Evolutionary conservation across 805 yeast species (phyloP).

Genomic region (Saccharomycopsis schoenii): DNA sequence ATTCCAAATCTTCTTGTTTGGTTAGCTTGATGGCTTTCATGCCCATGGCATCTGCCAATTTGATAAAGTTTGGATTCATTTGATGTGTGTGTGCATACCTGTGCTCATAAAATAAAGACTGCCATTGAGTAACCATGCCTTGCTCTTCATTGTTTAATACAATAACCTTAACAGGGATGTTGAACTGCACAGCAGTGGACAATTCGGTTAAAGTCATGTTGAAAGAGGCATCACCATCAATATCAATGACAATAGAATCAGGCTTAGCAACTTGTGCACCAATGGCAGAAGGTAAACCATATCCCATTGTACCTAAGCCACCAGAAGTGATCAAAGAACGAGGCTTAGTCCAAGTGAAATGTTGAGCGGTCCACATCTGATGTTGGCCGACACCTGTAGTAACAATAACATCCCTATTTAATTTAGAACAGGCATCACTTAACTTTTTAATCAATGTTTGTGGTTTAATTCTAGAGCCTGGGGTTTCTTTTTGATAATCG

Average conservation of each 20-base stretch:
- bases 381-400: constrained; percentile 99
- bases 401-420: constrained; percentile 66
- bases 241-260: constrained; percentile 88
- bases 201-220: constrained; percentile 94
- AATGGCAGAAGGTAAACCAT: constrained; percentile 93
- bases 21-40: constrained; percentile 68
- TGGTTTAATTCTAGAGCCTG: constrained; percentile 76
- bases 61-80: constrained; percentile 85
- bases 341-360: constrained; percentile 88
- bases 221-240: constrained; percentile 99
- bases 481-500: constrained; percentile 69
- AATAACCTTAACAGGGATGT: constrained; percentile 80
- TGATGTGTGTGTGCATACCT: constrained; percentile 98
- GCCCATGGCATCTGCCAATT: constrained; percentile 92
- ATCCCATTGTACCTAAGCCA: constrained; percentile 99
- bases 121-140: constrained; percentile 99
- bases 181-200: constrained; percentile 89
- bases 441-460: constrained; percentile 82
- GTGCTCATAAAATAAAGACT: constrained; percentile 91
- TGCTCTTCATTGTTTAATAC: constrained; percentile 96
- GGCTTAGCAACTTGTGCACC: constrained; percentile 97
- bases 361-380: constrained; percentile 99
- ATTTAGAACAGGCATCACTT: constrained; percentile 55
- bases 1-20: constrained; percentile 55
- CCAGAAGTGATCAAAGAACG: constrained; percentile 96